Conservation (phyloP, 2,329 filamentous ascomycete species). For the Colletotrichum camelliae region DNA sequence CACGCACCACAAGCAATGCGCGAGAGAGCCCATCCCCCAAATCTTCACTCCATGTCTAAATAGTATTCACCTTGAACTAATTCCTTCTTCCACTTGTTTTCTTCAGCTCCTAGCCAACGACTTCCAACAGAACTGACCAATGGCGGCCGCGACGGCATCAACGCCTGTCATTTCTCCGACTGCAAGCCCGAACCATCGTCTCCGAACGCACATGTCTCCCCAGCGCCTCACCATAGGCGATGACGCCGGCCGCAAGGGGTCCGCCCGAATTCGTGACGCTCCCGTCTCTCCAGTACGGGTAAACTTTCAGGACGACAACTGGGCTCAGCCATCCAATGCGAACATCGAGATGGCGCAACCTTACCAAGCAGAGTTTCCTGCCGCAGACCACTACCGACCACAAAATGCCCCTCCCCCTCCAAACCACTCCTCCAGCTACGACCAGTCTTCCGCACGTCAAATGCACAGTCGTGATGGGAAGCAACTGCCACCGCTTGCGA, state of each 20-base stretch:
- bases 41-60: constrained; percentile 20
- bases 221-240: constrained; percentile 32
- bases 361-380: constrained; percentile 27
- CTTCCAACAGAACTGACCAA: neutral
- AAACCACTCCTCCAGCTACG: constrained; percentile 33
- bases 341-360: constrained; percentile 51
- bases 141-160: constrained; percentile 21
- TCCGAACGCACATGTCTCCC: constrained; percentile 35
- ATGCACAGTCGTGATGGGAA: constrained; percentile 7
- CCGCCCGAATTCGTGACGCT: constrained; percentile 53
- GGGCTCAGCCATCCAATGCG: constrained; percentile 56
- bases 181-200: constrained; percentile 26
- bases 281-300: constrained; percentile 63
- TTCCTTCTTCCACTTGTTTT: neutral
- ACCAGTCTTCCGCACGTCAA: constrained; percentile 10
- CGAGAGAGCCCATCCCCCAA: constrained; percentile 15
- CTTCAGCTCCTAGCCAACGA: neutral
- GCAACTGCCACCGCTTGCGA: constrained; percentile 9
- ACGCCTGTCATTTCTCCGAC: constrained; percentile 35
- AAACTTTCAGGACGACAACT: constrained; percentile 58
- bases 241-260: constrained; percentile 39
- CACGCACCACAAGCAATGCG: constrained; percentile 19
- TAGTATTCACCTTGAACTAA: neutral
- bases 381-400: constrained; percentile 31
- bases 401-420: constrained; percentile 41